Evolutionary conservation across 768 basidiomycete genomes (phyloP).

Genomic region (Amanita pallidorosea): DNA sequence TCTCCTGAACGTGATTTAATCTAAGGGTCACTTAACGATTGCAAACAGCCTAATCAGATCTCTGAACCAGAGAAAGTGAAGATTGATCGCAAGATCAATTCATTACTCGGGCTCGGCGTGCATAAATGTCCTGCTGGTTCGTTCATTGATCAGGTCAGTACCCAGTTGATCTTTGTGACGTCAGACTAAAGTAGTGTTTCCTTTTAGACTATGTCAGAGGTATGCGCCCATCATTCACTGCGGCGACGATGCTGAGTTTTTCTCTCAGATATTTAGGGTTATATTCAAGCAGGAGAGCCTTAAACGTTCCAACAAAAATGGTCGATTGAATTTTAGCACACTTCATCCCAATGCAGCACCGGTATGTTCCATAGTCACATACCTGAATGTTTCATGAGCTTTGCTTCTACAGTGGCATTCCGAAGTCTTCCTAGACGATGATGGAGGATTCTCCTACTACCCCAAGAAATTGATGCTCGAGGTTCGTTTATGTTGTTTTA

Average conservation of each 20-base stretch:
- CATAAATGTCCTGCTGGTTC: constrained; percentile 14
- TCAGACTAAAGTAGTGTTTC: background rate
- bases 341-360: background rate
- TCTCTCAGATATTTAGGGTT: background rate
- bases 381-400: background rate
- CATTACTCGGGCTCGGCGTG: constrained; percentile 14
- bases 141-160: constrained; percentile 14
- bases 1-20: background rate
- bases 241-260: background rate
- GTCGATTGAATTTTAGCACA: background rate
- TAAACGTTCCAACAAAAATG: background rate
- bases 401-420: background rate
- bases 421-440: background rate
- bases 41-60: constrained; percentile 8
- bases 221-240: background rate
- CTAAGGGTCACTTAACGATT: background rate
- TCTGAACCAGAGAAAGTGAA: constrained; percentile 7
- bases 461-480: background rate
- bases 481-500: background rate
- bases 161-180: background rate
- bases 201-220: constrained; percentile 15
- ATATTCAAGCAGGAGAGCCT: background rate
- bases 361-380: background rate
- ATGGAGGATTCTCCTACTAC: background rate
- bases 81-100: constrained; percentile 6